These are phyloP conservation scores for Aureobasidium pullulans DNA, from an alignment of 2,329 filamentous ascomycete genomes.

Conservation along the genomic window DNA sequence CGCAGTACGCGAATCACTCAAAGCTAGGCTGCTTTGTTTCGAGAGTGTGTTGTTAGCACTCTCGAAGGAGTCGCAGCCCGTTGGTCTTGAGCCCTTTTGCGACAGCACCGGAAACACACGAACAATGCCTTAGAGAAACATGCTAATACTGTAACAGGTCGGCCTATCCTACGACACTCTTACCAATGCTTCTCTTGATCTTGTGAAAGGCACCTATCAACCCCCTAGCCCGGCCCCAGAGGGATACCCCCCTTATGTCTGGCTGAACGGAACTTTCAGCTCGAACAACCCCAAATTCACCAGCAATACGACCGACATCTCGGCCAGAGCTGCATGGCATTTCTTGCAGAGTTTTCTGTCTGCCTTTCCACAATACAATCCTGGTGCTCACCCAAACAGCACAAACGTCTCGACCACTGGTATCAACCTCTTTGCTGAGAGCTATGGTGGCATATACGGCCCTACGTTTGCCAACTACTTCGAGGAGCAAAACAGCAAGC, in stretches of 20 bases:
- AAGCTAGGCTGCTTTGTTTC: no score
- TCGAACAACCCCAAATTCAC: conserved; percentile 38
- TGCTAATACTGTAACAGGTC: conserved; percentile 29
- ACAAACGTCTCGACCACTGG: conserved; percentile 37
- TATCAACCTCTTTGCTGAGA: conserved; percentile 59
- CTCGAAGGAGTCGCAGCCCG: no score
- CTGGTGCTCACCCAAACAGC: conserved; percentile 33
- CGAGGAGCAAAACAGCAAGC: conserved; percentile 54
- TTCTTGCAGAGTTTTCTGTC: conserved; percentile 54
- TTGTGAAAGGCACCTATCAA: conserved; percentile 36
- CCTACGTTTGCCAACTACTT: conserved; percentile 54
- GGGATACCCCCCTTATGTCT: conserved; percentile 30
- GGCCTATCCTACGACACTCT: conserved; percentile 60
- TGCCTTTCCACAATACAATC: conserved; percentile 31
- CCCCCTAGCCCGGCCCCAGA: conserved; percentile 23
- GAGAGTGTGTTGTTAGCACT: no score
- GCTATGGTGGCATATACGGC: conserved; percentile 57
- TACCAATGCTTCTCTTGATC: conserved; percentile 53
- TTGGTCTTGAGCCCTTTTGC: no score
- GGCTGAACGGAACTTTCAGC: conserved; percentile 58
- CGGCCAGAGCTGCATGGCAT: conserved; percentile 51
- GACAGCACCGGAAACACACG: no score
- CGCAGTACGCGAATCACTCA: no score
- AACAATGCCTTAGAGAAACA: neutral
- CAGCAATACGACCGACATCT: conserved; percentile 30